Evolutionary conservation across 306 rosid genomes (phyloP), one percentile per base, ranked within the genome.

Genomic region (Vicia sativa): DNA sequence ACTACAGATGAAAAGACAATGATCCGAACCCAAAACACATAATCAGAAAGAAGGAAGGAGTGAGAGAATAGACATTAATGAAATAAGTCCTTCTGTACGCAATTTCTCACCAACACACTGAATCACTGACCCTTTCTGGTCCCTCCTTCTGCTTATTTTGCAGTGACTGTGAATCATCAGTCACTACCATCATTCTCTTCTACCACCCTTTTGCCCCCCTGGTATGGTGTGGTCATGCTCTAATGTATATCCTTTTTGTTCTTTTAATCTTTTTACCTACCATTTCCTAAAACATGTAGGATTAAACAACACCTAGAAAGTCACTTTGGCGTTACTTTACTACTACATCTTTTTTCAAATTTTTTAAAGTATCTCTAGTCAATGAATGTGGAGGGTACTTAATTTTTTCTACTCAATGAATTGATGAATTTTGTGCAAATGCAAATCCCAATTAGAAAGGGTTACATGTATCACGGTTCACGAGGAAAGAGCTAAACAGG

Each of bases 31-130:
- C 31, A 75, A 52, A 2, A 53, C 28, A n/a, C 61, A 53, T 49
- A 35, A 54, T 29, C 6, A 21, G 23, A 21, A 21, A 21, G 23
- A 21, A 21, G 23, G 23, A 21, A 21, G 28, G 9, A 23, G 62
- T 11, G 66, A 7, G 19, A 42, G 66, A 62, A 35, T 3, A 2
- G 70, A 67, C 72, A 83, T 72, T 77, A 80, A 78, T 87, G 87
- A 68, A 62, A 70, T 25, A 74, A 74, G 75, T 31, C 39, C 12
- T 60, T 67, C 49, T 77, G 73, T 85, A 90, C 84, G 87, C 95
- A 83, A 90, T 80, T 72, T 84, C 80, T 57, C 86, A 83, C 83
- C 89, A 82, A 82, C 87, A 78, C 85, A 83, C 81, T 79, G 83
- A 79, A 64, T 48, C 83, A 67, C 86, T 82, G 86, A 65, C 19